phyloP scores from a whole-genome alignment of 306 rosid species.

The Macrotyloma uniflorum region DNA sequence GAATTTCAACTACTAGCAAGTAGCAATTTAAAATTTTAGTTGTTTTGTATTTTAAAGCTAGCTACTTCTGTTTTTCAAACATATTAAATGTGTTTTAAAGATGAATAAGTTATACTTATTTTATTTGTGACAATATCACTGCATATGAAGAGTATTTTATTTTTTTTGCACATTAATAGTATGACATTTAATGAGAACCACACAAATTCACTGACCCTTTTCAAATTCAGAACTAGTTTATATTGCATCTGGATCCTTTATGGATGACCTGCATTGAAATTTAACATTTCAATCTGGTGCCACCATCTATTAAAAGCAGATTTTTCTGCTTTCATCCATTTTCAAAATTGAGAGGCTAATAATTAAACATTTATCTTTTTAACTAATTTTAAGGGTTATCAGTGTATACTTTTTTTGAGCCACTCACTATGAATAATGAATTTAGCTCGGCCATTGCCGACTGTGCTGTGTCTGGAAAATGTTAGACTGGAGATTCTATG shows the following conservation, averaged over 20 bases:
- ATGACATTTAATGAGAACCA: background rate
- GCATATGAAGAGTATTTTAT: slow-evolving; percentile 25
- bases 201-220: background rate
- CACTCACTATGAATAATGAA: slow-evolving; percentile 13
- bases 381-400: background rate
- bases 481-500: slow-evolving; percentile 6
- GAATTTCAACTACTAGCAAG: slow-evolving; percentile 4
- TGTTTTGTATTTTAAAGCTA: slow-evolving; percentile 15
- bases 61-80: background rate
- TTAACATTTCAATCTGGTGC: slow-evolving; percentile 25
- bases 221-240: background rate
- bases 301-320: background rate
- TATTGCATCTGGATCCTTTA: background rate
- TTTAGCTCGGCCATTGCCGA: slow-evolving; percentile 21
- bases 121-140: background rate
- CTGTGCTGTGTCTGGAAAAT: slow-evolving; percentile 24
- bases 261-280: slow-evolving; percentile 24
- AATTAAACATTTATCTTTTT: slow-evolving; percentile 10
- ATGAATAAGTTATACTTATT: background rate
- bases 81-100: too few species aligned
- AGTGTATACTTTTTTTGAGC: background rate
- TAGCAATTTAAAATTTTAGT: background rate
- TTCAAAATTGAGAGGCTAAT: slow-evolving; percentile 16
- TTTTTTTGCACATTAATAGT: background rate
- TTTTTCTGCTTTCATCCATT: background rate